Evolutionary conservation across 768 basidiomycete genomes (phyloP), one percentile per base, ranked within the genome.

Genomic region (Lanmaoa rubissima): DNA sequence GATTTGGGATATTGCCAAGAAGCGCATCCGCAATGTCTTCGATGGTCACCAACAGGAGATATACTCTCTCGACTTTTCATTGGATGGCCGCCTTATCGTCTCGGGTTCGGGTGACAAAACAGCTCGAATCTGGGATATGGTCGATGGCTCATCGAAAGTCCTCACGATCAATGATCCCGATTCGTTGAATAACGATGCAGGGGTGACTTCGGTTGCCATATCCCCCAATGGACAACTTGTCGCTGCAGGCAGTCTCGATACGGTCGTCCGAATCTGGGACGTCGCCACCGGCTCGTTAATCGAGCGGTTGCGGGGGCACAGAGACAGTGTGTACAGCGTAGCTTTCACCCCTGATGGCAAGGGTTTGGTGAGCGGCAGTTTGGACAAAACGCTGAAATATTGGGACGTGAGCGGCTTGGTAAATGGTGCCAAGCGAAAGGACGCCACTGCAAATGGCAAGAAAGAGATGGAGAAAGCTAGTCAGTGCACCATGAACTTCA

Each of bases 271-370:
- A 48, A 86, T 93, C 19, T 92, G 90, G 89, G 88, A 93, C 58
- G 83, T 90, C 48, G 64, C 71, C 28, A 85, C 80, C 0, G 89
- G 87, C 14, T 65, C 73, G 44, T 75, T 94, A n/a, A 81, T 83
- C 41, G 91, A 91, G 68, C 77, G 85, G 28, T 74, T 95, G 54
- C 74, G 82, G 44, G 92, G 92, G 0, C 93, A 95, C 69, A 79
- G 79, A 53, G 90, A 94, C 66, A 88, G 86, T 51, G 93, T 95
- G 43, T 94, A 94, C 70, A 88, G 87, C 48, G 84, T 94, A 4
- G 93, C 91, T 31, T 99, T 98, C 73, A 93, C 92, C 2, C 94
- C 93, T 0, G 95, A 97, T 66, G 94, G 94, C 11, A 84, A 85
- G 65, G 85, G 82, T 50, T 78, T 97, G 61, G 92, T 98, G 5